Conservation (phyloP, 164 flowering plant genomes). For the grape (Vitis vinifera) region DNA sequence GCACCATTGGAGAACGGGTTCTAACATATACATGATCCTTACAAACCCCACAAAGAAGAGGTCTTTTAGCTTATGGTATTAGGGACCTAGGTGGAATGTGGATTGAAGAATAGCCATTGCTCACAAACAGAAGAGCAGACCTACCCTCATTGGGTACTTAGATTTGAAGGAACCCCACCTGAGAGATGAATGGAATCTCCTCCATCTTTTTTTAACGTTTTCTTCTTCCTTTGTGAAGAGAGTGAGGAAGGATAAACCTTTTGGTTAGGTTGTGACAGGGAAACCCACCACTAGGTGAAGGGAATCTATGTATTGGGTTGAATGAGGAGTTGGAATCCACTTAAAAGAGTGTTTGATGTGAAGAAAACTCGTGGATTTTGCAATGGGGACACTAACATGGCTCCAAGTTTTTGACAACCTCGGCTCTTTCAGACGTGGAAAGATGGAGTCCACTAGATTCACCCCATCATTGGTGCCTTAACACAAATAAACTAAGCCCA, state of each 20-base stretch:
- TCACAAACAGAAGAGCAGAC: slow-evolving; percentile 16
- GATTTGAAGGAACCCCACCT: slow-evolving; percentile 36
- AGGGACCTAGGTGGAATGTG: too few relatives aligned
- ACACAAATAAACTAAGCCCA: slow-evolving; percentile 38
- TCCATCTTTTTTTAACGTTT: slow-evolving; percentile 1
- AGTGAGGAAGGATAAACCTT: slow-evolving; percentile 11
- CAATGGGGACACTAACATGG: slow-evolving; percentile 49
- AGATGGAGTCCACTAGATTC: slow-evolving; percentile 58
- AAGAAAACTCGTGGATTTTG: slow-evolving; percentile 46
- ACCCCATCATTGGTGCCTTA: slow-evolving; percentile 56
- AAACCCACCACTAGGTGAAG: slow-evolving; percentile 34
- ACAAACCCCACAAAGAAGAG: slow-evolving; percentile 1
- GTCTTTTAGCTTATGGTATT: not conserved
- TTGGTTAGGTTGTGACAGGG: slow-evolving; percentile 52
- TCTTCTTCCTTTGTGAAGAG: slow-evolving; percentile 3
- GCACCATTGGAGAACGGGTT: not conserved
- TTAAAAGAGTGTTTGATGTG: slow-evolving; percentile 41
- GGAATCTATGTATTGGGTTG: slow-evolving; percentile 46
- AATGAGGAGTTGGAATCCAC: slow-evolving; percentile 88
- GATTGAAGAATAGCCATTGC: slow-evolving; percentile 14
- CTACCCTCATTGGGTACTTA: slow-evolving; percentile 25
- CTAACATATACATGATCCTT: not conserved
- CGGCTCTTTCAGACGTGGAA: slow-evolving; percentile 58
- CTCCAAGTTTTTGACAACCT: slow-evolving; percentile 49
- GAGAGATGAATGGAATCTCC: slow-evolving; percentile 22